phyloP scores from a whole-genome alignment of 164 flowering plant genomes.

The Annona squamosa region DNA sequence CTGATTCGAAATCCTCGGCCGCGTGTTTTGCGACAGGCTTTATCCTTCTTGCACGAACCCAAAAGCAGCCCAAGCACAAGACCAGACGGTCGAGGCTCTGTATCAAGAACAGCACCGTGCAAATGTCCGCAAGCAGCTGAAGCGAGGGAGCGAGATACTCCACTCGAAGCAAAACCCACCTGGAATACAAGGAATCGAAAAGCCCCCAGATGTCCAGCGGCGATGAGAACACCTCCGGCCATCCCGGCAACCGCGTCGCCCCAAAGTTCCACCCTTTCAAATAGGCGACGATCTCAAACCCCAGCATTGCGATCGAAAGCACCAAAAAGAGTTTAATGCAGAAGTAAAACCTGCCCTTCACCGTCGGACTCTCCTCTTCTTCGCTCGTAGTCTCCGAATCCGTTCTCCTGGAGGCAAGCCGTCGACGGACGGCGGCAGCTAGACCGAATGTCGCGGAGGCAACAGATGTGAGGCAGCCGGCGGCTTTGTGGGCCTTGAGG shows the following conservation, averaged over 20 bases:
- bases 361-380: conserved; percentile 29
- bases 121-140: conserved; percentile 67
- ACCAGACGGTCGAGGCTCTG: conserved; percentile 78
- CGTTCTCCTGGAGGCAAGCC: conserved; percentile 64
- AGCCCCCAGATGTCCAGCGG: conserved; percentile 36
- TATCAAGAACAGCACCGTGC: conserved; percentile 70
- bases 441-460: conserved; percentile 49
- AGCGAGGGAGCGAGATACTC: conserved; percentile 89
- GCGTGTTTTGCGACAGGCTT: conserved; percentile 51
- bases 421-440: conserved; percentile 61
- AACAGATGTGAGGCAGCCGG: conserved; percentile 80
- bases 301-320: conserved; percentile 56
- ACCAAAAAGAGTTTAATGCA: conserved; percentile 59
- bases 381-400: conserved; percentile 41
- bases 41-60: conserved; percentile 71
- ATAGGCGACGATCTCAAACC: conserved; percentile 72
- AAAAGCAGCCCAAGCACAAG: conserved; percentile 85
- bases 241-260: conserved; percentile 33
- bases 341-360: conserved; percentile 44
- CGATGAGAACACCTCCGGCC: conserved; percentile 29
- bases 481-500: conserved; percentile 87
- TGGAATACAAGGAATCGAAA: conserved; percentile 57
- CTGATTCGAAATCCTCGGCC: conserved; percentile 56
- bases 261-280: conserved; percentile 78
- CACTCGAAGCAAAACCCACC: conserved; percentile 79